Evolutionary conservation across 768 basidiomycete species (phyloP).

Genomic region (Cyclocybe aegerita): DNA sequence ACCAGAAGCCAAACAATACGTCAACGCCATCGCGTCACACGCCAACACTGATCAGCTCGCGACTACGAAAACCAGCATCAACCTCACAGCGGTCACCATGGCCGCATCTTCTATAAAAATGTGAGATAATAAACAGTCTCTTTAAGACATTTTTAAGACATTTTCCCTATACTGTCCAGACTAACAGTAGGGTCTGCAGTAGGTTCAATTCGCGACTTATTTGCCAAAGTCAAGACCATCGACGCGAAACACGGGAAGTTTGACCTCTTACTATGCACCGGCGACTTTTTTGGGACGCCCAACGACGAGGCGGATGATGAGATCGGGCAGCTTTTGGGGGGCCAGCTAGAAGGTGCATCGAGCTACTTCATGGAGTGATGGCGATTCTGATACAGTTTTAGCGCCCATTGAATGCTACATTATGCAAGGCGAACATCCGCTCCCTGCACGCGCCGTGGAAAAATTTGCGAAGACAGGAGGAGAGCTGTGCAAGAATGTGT

Average conservation of each 20-base stretch:
- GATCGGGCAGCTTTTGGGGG: constrained; percentile 60
- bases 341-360: constrained; percentile 59
- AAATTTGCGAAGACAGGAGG: constrained; percentile 76
- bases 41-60: no score
- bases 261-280: constrained; percentile 75
- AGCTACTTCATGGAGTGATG: constrained; percentile 6
- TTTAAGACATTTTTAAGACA: not conserved
- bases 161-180: constrained; percentile 22
- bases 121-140: constrained; percentile 23
- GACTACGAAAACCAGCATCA: not conserved
- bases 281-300: constrained; percentile 82
- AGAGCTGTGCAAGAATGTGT: constrained; percentile 80
- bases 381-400: constrained; percentile 29
- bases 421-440: constrained; percentile 79
- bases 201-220: constrained; percentile 73
- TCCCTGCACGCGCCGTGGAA: constrained; percentile 73
- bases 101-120: constrained; percentile 30
- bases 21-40: no score
- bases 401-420: constrained; percentile 91
- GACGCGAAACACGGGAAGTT: constrained; percentile 94
- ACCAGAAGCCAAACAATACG: no score
- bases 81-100: constrained; percentile 15
- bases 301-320: constrained; percentile 26
- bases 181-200: constrained; percentile 80
- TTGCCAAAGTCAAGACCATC: constrained; percentile 79